phyloP scores from a whole-genome alignment of 2,329 filamentous ascomycete genomes.

The Stachybotrys chlorohalonatus region DNA sequence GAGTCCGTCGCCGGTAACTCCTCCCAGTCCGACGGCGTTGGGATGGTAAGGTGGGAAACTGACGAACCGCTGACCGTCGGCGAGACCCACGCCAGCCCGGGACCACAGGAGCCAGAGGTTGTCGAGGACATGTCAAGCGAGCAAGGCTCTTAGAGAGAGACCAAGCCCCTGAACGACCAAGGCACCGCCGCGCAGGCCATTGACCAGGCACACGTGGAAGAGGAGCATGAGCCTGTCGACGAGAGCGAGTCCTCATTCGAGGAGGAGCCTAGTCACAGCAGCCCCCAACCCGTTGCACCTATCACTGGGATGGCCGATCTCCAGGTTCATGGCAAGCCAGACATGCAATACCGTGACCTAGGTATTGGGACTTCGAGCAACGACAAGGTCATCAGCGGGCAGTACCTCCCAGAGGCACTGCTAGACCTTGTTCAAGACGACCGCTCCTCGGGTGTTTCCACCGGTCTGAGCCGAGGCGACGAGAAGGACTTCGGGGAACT shows the following conservation, averaged over 20 bases:
- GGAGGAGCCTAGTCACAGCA: background rate
- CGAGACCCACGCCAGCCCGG: background rate
- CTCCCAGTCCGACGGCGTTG: background rate
- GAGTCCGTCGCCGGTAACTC: background rate
- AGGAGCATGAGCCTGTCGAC: background rate
- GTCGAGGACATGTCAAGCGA: background rate
- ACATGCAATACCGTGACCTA: background rate
- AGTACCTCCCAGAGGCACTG: background rate
- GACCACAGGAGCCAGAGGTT: background rate
- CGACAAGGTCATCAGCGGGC: background rate
- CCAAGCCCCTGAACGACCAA: background rate
- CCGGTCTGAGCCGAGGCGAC: background rate
- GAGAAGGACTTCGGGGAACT: background rate
- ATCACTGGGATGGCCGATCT: background rate
- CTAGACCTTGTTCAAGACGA: background rate
- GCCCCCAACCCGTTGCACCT: background rate
- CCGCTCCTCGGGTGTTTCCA: background rate
- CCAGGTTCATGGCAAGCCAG: background rate
- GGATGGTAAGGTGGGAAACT: background rate
- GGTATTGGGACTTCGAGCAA: background rate
- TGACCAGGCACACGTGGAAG: background rate
- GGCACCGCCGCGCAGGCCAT: background rate
- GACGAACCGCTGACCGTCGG: background rate
- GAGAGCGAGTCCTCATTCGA: background rate
- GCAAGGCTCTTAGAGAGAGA: background rate